Base-by-base conservation (phyloP, 345 rosid species). In the Citrus maxima region DNA sequence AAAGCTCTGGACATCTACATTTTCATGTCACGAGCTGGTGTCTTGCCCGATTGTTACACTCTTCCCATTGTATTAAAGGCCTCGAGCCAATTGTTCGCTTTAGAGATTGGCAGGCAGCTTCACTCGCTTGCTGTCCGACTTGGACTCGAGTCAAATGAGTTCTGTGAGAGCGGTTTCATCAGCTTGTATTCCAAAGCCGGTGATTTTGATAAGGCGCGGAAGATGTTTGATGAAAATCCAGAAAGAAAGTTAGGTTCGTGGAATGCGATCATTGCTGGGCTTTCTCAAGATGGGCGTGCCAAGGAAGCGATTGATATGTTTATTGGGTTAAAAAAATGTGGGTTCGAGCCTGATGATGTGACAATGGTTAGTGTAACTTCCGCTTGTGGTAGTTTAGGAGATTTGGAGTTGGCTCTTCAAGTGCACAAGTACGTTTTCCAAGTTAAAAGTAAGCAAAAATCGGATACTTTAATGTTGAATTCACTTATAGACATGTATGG, bases 231-330 rank as follows among this genome's bases (percentile, higher is more conserved):
- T 32, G 90, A 85, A 90, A 95, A 91, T 85, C 86, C 83, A 27
- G 84, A 86, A 0, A 88, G 95, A 80, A 92, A 88, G 80, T 60
- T 95, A 72, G 97, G 98, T 24, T 93, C 98, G 70, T 95, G 98
- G 98, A 95, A 95, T 72, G 94, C 98, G 0, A 77, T 91, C 28
- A 85, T 95, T 27, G 89, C 82, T 0, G 98, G 96, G n/a, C 83
- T 92, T 60, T 70, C 88, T 59, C 97, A 90, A 7, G 90, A 86
- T 0, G 95, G 91, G 9, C 86, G 83, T 60, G 90, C 83, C 0
- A 79, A 70, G 38, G 96, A 93, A 64, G 93, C 87, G 10, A 83
- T 93, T 22, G 73, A 82, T 61, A 83, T 89, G 92, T 92, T 95
- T 62, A 28, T 88, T 3, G 84, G 87, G 86, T 88, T 91, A 84